Conservation (phyloP, 2,329 filamentous ascomycete species). For the Colletotrichum sp. region DNA sequence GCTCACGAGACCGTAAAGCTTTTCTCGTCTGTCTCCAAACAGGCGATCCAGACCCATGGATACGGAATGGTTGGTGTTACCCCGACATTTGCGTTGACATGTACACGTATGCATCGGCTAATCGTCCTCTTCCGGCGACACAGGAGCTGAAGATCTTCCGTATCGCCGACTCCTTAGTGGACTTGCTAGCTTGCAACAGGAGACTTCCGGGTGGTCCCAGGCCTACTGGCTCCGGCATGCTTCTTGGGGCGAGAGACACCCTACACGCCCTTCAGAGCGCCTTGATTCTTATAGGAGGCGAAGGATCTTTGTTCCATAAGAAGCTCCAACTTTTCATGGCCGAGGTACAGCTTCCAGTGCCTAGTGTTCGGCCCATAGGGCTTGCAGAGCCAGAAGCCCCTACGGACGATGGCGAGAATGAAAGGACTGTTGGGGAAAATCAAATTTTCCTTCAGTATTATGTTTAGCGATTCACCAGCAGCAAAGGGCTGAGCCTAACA, state of each 20-base stretch:
- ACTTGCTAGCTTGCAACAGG: neutral
- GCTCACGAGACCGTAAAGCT: constrained; percentile 20
- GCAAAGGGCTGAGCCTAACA: rapidly evolving
- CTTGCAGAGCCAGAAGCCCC: rapidly evolving
- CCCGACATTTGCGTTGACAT: neutral
- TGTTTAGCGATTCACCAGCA: neutral
- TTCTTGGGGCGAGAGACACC: neutral
- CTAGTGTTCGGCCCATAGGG: neutral
- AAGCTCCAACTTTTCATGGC: neutral
- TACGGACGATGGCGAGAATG: neutral
- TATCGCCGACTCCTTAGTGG: neutral
- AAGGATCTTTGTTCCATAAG: neutral
- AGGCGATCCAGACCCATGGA: neutral
- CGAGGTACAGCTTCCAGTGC: neutral
- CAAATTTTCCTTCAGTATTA: rapidly evolving
- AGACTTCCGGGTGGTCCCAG: neutral
- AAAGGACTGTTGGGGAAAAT: neutral
- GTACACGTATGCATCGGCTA: neutral
- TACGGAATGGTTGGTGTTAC: neutral
- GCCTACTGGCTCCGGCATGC: neutral
- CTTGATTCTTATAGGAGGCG: neutral
- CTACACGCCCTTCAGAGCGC: neutral
- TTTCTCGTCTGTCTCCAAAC: neutral
- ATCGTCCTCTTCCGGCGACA: rapidly evolving
- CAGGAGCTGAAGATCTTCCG: neutral